Conservation (phyloP, 2,329 filamentous ascomycete species). For the Pyricularia grisea region DNA sequence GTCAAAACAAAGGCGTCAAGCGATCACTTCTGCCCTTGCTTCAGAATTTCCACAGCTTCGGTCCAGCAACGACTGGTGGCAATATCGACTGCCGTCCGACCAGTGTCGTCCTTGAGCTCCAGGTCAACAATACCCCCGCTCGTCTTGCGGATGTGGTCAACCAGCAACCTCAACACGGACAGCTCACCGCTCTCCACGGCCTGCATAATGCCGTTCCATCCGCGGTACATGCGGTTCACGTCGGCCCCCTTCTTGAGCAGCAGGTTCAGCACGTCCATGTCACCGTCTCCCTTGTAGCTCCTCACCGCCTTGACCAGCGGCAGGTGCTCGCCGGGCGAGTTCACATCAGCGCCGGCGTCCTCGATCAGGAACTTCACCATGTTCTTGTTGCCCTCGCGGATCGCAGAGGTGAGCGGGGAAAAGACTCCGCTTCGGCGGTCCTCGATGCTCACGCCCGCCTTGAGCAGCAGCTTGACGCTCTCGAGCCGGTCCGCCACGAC, state of each 20-base stretch:
- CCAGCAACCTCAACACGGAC: conserved; percentile 41
- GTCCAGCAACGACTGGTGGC: conserved; percentile 48
- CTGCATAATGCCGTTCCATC: conserved; percentile 58
- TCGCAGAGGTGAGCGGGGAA: conserved; percentile 26
- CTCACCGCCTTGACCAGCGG: conserved; percentile 62
- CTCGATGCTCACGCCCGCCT: conserved; percentile 57
- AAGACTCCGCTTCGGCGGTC: conserved; percentile 67
- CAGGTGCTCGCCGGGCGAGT: conserved; percentile 54
- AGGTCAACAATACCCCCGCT: conserved; percentile 12
- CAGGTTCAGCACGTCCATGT: conserved; percentile 52
- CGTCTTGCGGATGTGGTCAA: conserved; percentile 17
- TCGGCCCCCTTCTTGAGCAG: conserved; percentile 55
- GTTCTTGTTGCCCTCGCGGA: conserved; percentile 34
- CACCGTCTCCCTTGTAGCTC: conserved; percentile 37
- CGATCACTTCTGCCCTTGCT: neutral
- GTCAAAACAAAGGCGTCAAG: neutral
- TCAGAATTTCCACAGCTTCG: conserved; percentile 41
- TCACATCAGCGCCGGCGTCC: conserved; percentile 14
- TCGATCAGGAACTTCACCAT: conserved; percentile 37
- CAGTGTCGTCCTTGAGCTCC: conserved; percentile 15
- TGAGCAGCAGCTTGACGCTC: conserved; percentile 55
- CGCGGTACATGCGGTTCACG: conserved; percentile 58
- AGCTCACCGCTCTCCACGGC: conserved; percentile 55
- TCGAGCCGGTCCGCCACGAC: conserved; percentile 51
- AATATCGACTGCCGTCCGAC: conserved; percentile 40